A percentile compares a stretch with the other conserved stretches of the same genome.
phyloP scores from a whole-genome alignment of 2,329 filamentous ascomycete species.

The Neurospora sp. region DNA sequence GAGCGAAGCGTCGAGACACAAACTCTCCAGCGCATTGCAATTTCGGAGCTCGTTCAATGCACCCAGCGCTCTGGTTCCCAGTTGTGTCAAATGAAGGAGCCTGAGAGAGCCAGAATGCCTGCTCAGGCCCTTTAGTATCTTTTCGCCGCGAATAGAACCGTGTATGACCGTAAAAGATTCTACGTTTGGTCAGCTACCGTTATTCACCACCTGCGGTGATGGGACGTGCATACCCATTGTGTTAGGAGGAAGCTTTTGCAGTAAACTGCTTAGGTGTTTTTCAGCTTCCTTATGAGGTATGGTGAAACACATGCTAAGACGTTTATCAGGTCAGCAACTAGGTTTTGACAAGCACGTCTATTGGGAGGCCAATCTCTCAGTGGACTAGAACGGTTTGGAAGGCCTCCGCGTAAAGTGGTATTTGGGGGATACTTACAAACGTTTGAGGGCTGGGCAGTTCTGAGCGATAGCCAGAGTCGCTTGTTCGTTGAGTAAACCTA shows the following conservation, averaged over 20 bases:
- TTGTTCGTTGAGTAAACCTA: conserved; percentile 45
- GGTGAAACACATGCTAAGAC: conserved; percentile 36
- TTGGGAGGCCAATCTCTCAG: background rate
- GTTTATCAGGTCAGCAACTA: background rate
- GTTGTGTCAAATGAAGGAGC: conserved; percentile 21
- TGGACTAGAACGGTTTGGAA: background rate
- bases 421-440: conserved; percentile 27
- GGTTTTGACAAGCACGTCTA: background rate
- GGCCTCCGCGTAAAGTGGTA: background rate
- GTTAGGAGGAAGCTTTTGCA: conserved; percentile 44
- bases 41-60: conserved; percentile 21
- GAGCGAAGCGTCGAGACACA: conserved; percentile 23
- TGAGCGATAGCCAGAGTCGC: conserved; percentile 42
- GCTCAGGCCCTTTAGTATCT: conserved; percentile 46
- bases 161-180: conserved; percentile 48
- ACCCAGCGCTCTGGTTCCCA: conserved; percentile 20
- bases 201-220: background rate
- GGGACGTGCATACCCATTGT: conserved; percentile 29
- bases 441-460: conserved; percentile 50
- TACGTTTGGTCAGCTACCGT: background rate
- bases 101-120: conserved; percentile 26
- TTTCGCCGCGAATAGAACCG: conserved; percentile 40
- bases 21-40: conserved; percentile 25
- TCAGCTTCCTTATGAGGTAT: conserved; percentile 39
- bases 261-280: conserved; percentile 45